These are phyloP conservation scores for Ceratocystis albifundus DNA, from an alignment of 2,329 filamentous ascomycete genomes.

Conservation along the genomic window DNA sequence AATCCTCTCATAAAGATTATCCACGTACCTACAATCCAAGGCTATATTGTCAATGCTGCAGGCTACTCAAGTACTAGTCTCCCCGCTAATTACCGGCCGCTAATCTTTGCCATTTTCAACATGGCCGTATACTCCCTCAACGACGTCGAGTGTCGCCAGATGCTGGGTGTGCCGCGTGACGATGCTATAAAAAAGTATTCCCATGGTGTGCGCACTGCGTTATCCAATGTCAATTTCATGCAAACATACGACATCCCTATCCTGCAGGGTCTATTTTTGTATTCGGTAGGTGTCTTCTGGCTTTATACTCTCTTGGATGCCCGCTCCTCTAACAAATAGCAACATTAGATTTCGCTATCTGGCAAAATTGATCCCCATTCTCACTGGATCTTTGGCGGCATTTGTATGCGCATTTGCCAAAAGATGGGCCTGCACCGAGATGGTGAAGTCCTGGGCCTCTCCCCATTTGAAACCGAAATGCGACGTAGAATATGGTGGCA, in stretches of 20 bases:
- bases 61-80: slow-evolving; percentile 40
- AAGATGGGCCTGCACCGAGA: slow-evolving; percentile 57
- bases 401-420: slow-evolving; percentile 52
- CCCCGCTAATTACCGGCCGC: slow-evolving; percentile 47
- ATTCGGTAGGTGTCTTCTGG: slow-evolving; percentile 36
- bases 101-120: slow-evolving; percentile 55
- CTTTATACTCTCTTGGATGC: background rate
- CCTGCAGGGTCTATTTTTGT: slow-evolving; percentile 48
- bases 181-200: slow-evolving; percentile 43
- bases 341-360: slow-evolving; percentile 41
- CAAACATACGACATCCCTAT: slow-evolving; percentile 47
- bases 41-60: slow-evolving; percentile 51
- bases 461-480: slow-evolving; percentile 56
- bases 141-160: slow-evolving; percentile 43
- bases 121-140: slow-evolving; percentile 47
- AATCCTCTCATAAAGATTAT: slow-evolving; percentile 63
- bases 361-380: slow-evolving; percentile 49
- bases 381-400: slow-evolving; percentile 49
- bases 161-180: slow-evolving; percentile 40
- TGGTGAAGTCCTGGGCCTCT: slow-evolving; percentile 43
- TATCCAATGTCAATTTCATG: slow-evolving; percentile 46
- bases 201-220: slow-evolving; percentile 39
- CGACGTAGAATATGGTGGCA: slow-evolving; percentile 57
- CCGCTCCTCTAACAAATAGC: slow-evolving; percentile 22
- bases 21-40: slow-evolving; percentile 59